Percentiles rank a stretch among this genome's conserved stretches.
Conservation (phyloP, 805 yeast species). For the Monosporozyma yasuniensis region DNA sequence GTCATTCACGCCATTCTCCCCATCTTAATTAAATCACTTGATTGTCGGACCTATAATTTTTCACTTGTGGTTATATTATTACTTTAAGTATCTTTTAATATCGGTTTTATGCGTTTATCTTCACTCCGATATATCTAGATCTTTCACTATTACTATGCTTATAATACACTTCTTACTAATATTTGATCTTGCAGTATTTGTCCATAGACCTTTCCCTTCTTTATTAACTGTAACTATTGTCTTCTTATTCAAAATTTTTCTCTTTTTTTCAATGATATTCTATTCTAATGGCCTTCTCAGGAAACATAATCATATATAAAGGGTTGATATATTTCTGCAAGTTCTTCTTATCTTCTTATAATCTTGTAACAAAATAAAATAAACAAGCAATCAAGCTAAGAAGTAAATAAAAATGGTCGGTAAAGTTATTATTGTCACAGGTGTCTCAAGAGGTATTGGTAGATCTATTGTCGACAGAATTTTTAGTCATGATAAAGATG, state of each 20-base stretch:
- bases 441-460: slow-evolving; percentile 75
- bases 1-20: no score
- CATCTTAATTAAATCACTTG: no score
- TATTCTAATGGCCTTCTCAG: no score
- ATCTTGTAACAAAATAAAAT: not conserved
- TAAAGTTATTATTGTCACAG: slow-evolving; percentile 43
- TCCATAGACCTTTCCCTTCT: no score
- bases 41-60: not conserved
- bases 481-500: slow-evolving; percentile 29
- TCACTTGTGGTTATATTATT: no score
- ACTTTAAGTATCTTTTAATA: no score
- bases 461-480: slow-evolving; percentile 56
- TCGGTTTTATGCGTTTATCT: not conserved
- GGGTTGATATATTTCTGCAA: no score
- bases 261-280: no score
- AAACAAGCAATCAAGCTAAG: slow-evolving; percentile 14
- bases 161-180: not conserved
- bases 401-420: slow-evolving; percentile 25
- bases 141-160: not conserved
- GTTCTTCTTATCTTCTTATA: no score
- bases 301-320: no score
- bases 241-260: no score
- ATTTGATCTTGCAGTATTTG: not conserved
- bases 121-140: not conserved
- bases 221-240: no score